Conservation (phyloP, 495 filamentous ascomycete genomes). For the Trichoderma asperelloides region DNA sequence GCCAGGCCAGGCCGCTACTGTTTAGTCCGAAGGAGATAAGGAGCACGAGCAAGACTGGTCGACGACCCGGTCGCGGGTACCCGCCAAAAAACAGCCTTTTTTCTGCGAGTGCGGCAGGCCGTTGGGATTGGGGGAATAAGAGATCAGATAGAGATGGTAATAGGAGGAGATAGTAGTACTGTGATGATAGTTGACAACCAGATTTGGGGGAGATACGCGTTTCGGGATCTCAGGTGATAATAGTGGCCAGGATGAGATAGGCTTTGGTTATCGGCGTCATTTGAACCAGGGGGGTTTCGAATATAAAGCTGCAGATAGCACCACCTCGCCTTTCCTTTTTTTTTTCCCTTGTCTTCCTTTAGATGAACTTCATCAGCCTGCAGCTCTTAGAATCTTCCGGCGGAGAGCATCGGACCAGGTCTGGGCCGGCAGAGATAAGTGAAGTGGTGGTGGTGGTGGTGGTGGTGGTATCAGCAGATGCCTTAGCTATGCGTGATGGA, state of each 20-base stretch:
- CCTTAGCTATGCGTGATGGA: constrained; percentile 11
- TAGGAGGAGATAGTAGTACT: too few relatives aligned
- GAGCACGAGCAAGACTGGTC: not conserved
- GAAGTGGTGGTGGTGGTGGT: not conserved
- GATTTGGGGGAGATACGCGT: constrained; percentile 11
- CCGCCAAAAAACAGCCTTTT: not conserved
- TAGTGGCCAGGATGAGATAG: constrained; percentile 44
- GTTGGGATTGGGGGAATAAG: constrained; percentile 9
- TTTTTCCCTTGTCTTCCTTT: not conserved
- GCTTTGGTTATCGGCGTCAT: constrained; percentile 45
- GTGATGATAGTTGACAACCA: constrained; percentile 5
- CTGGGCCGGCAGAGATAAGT: not conserved
- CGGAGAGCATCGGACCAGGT: not conserved
- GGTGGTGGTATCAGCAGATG: constrained; percentile 2
- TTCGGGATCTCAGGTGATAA: constrained; percentile 31
- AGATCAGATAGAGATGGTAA: not conserved
- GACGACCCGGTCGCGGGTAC: constrained; percentile 4
- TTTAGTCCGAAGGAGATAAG: constrained; percentile 4
- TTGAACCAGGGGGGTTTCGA: constrained; percentile 12
- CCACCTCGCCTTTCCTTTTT: not conserved
- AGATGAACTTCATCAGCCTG: not conserved
- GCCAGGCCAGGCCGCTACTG: not conserved
- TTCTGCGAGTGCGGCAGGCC: not conserved
- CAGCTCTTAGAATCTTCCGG: not conserved
- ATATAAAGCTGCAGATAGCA: constrained; percentile 8